phyloP scores from a whole-genome alignment of 345 rosid genomes.

The Linum lewisii region DNA sequence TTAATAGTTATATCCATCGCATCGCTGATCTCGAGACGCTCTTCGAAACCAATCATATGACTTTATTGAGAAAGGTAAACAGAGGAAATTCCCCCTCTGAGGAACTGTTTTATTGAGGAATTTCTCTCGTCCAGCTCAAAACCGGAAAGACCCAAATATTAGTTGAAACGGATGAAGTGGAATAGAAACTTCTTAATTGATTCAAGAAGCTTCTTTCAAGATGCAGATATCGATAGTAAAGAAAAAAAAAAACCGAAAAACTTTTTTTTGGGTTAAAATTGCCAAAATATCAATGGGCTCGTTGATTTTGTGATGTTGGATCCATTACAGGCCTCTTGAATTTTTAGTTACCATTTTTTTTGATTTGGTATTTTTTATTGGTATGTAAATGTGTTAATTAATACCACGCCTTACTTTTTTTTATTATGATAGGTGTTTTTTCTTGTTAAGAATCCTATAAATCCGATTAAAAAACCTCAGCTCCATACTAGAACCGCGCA shows the following conservation, averaged over 20 bases:
- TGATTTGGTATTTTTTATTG: no score
- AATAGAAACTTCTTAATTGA: not conserved
- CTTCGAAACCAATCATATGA: slow-evolving; percentile 8
- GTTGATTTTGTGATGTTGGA: no score
- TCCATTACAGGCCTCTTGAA: no score
- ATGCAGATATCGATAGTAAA: not conserved
- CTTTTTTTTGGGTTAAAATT: not conserved
- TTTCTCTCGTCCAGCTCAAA: not conserved
- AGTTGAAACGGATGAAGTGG: not conserved
- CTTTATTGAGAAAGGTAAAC: slow-evolving; percentile 11
- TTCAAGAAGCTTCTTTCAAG: not conserved
- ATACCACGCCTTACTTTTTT: no score
- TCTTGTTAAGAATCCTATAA: no score
- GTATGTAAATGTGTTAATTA: no score
- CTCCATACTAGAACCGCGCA: no score
- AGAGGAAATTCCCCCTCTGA: not conserved
- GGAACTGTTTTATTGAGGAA: not conserved
- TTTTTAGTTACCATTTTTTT: no score
- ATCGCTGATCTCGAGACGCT: slow-evolving; percentile 6
- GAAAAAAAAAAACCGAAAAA: not conserved
- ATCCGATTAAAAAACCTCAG: no score
- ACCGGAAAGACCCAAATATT: not conserved
- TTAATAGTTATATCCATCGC: no score
- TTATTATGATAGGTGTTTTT: no score
- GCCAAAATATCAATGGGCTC: slow-evolving; percentile 1